Base-by-base conservation (phyloP, 2,329 filamentous ascomycete genomes). In the Apiospora hydei region DNA sequence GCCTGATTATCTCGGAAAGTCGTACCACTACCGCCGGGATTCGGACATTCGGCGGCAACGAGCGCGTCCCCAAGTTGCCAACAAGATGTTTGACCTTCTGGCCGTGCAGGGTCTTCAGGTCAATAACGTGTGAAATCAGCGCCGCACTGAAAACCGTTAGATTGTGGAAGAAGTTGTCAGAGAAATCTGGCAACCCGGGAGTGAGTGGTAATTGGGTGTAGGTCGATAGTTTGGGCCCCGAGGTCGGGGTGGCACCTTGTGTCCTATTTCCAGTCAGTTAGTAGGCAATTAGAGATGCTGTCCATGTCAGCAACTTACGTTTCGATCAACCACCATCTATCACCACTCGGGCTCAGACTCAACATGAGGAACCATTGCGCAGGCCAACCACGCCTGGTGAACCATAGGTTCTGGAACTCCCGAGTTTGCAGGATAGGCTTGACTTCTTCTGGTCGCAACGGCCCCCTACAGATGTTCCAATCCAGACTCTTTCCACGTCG, bases 251-350 rank as follows among this genome's bases (percentile, higher is more conserved):
- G 18, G 74, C 51, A 70, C 76, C 71, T 69, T 71, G 66, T 73
- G 77, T 75, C 70, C 46, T n/a, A 64, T 61, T 43, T 13, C 41
- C 41, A 8, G 8, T 5, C 6, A 24, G 68, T 44, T 67, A 53
- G 67, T 14, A n/a, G 3, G n/a, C n/a, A 7, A 57, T 14, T 7
- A 43, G 41, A 44, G 68, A 51, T 64, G 26, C 51, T 30, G 57
- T 26, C 72, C 43, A 67, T 30, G 46, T 41, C 10, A 24, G 71
- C 69, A 43, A 85, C 88, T 83, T 83, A 91, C 87, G 89, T 81
- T 81, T 92, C 88, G 70, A 94, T 85, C 73, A 95, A 84, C 90
- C 92, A 95, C 93, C 94, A 97, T 73, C 88, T 88, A 79, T 96
- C 93, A 70, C 94, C 93, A 77, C 88, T 87, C 78, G 93, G 86